Evolutionary conservation across 108 stramenopile genomes (phyloP), one percentile per base, ranked within the genome.

Genomic region (Fistulifera pelliculosa): DNA sequence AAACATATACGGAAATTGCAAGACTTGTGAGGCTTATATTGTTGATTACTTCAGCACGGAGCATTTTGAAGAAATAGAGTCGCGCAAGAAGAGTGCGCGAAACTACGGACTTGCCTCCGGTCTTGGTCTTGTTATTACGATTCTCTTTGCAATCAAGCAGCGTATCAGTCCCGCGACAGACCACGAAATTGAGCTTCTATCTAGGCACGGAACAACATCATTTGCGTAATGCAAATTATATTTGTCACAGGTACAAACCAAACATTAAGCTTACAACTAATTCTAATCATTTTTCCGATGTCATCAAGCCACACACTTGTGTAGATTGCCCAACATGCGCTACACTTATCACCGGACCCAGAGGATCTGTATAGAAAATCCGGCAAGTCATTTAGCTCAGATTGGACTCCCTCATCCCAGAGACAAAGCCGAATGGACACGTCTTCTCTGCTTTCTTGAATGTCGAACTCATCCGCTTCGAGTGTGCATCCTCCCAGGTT

Each of bases 1-100:
- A 38, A 66, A 62, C 41, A 66, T 75, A 27, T 75, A 69, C 38
- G 74, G 65, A 21, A 70, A 63, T 22, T 75, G 74, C 47, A 70
- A 66, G 21, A 62, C 64, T 15, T 75, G 74, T 49, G 61, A 69
- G 25, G 74, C 74, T 2, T 75, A 69, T 47, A 27, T 75, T 7
- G 21, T 75, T 44, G 74, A 75, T 40, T 70, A 70, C 47, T 75
- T 66, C 57, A 58, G 65, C 11, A 62, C 68, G 31, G 65, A 75
- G 56, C 59, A 72, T 19, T 75, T 75, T 49, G 58, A 66, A 60
- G 28, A 43, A 19, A 49, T 69, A 21, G 45, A 69, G 41, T 38
- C 52, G 24, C 65, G 66, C 61, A 56, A 62, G n/a, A 41, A 41
- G 19, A 50, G 56, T 41, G 74, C 64, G 5, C 22, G 58, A 17